Evolutionary conservation across 2,329 filamentous ascomycete species (phyloP), one percentile per base, ranked within the genome.

Genomic region (Pleomassaria siparia): DNA sequence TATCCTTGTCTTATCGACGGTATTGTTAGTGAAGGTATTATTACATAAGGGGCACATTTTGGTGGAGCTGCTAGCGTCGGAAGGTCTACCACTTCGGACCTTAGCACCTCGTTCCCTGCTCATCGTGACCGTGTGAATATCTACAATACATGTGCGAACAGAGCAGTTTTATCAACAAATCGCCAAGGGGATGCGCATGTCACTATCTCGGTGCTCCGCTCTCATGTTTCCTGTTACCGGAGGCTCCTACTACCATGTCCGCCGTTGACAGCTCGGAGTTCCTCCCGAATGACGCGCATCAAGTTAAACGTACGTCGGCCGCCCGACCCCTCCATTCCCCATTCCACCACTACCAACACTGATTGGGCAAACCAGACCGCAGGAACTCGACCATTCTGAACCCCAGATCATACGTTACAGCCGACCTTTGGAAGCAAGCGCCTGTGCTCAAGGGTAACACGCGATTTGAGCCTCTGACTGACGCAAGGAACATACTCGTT

Each of bases 401-500:
- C 41, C 70, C 72, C 1, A 60, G 68, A 35, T 72, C 66, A 40
- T 73, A 73, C 51, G 53, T 72, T 22, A 82, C 86, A 59, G 77
- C 79, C 53, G 83, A 84, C 29, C 71, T 88, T 50, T 91, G 87
- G 86, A 84, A 83, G 60, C 79, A 85, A 40, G 87, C 88, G 2
- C 87, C 88, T 15, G 67, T 89, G 22, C 75, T 91, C 45, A 84
- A 69, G 10, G 88, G 88, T 28, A 84, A 78, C 56, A 89, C 86
- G 50, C 83, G 81, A 55, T 91, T 87, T 58, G 81, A 85, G 62
- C 83, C 87, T 35, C 75, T 85, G 4, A 74, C 79, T 20, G 83
- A 87, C 69, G 83, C 88, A 45, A 86, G 82, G 70, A 91, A 90
- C 64, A 91, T 92, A 60, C 85, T 92, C 80, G 81, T 94, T 54